Evolutionary conservation across 148 eudicot genomes (phyloP), one percentile per base, ranked within the genome.

Genomic region (Nepenthes gracilis): DNA sequence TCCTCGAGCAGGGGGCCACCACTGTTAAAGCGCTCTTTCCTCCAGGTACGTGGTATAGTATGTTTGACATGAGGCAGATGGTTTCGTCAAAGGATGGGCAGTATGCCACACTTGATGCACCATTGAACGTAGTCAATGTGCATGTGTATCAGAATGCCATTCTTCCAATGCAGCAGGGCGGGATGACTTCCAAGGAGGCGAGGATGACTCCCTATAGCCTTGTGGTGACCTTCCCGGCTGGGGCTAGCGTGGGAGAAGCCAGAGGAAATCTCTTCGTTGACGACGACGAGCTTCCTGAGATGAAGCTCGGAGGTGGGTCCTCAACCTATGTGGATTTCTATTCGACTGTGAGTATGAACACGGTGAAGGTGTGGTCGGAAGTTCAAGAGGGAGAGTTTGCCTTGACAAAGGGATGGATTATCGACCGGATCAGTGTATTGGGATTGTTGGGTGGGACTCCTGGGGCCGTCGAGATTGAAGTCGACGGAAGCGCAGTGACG

Each of bases 111-210:
- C 83, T 92, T 2, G 85, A 82, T 12, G 96, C 98, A 1, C 98
- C 98, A 13, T 62, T 92, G 55, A 71, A 92, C 36, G 81, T 61
- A 15, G 62, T 92, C 52, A 92, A 92, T 33, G 96, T 86, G 36
- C 98, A 92, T 66, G 33, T 92, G 36, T 86, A 88, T 67, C 85
- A 92, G 38, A 92, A 84, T 62, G 64, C 69, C 54, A 92, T 92
- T 2, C 50, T 92, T 60, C 98, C 98, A 55, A 88, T 92, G 98
- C 98, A 92, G 63, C 75, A 65, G 13, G 98, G 98, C 2, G 98
- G 98, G 43, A 1, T 83, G 80, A 68, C 86, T 33, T 88, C 96
- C 1, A 86, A 78, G 71, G 84, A 84, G 55, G 98, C 98, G 33
- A 84, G 98, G 68, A 75, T 35, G 72, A 92, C 98, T 2, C 98